These are phyloP conservation scores for Amphicarpaea edgeworthii DNA, from an alignment of 306 rosid species.

Conservation along the genomic window DNA sequence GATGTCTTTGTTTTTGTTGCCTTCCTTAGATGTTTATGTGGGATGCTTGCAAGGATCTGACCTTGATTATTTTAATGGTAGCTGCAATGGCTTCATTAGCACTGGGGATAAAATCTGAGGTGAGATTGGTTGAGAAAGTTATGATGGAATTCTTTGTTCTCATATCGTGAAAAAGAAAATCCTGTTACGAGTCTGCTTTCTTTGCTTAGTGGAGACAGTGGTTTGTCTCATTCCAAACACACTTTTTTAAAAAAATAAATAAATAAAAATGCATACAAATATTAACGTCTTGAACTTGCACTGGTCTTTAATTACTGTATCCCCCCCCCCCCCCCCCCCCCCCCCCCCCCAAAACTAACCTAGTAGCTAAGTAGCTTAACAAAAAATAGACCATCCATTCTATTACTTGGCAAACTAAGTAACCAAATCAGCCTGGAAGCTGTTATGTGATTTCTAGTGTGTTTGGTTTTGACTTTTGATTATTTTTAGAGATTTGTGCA, in stretches of 20 bases:
- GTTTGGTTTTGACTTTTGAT: no score
- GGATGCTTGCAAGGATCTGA: slow-evolving; percentile 99
- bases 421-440: neutral
- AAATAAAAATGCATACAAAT: neutral
- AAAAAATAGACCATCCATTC: neutral
- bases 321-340: no score
- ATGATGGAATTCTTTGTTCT: slow-evolving; percentile 17
- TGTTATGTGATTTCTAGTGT: no score
- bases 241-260: neutral
- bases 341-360: no score
- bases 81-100: slow-evolving; percentile 90
- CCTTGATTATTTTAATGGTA: slow-evolving; percentile 83
- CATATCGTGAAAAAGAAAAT: neutral
- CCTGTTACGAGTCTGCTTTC: neutral
- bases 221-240: neutral
- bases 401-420: neutral
- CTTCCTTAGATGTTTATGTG: slow-evolving; percentile 79
- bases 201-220: slow-evolving; percentile 1
- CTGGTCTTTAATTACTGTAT: slow-evolving; percentile 2
- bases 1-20: slow-evolving; percentile 34
- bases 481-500: neutral
- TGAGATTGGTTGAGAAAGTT: slow-evolving; percentile 47
- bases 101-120: slow-evolving; percentile 95
- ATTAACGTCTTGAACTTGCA: neutral
- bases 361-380: neutral